Evolutionary conservation across 2,329 filamentous ascomycete genomes (phyloP), one percentile per base, ranked within the genome.

Genomic region (Coniochaeta ligniaria): DNA sequence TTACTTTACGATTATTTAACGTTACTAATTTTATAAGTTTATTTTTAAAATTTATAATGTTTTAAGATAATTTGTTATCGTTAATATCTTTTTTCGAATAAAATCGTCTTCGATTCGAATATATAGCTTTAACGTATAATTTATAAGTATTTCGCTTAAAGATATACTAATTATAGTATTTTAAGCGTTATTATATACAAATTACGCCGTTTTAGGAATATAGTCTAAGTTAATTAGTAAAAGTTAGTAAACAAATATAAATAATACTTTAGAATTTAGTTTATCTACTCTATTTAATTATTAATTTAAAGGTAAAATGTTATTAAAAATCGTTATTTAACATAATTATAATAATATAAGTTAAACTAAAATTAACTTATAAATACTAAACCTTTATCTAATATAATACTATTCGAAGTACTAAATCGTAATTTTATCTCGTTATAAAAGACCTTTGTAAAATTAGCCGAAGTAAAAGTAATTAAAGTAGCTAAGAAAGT

Each of bases 201-300:
- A 50, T 28, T 50, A 12, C 11, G n/a, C 45, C 5, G n/a, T 5
- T n/a, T n/a, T 24, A 12, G 14, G 4, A 50, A 28, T 20, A 50
- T 50, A 8, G n/a, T 6, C 45, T 50, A 50, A 7, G 14, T 50
- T 50, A 50, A 12, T 24, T 50, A 52, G 35, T 50, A 45, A 2
- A 57, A 35, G 16, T 60, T 61, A 59, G 61, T 52, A 57, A 60
- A 63, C 16, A 43, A 50, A 24, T 36, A 20, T 20, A 63, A 16
- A 22, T 61, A 63, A 22, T 60, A 20, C 60, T 63, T 45, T 12
- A 63, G 16, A 35, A 63, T 57, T 47, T 63, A 57, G 14, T 63
- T 63, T 24, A 59, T 41, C 28, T 26, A 9, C 60, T 61, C 24
- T 60, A 59, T 63, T 58, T 65, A 59, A 57, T 52, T 58, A 55